These are phyloP conservation scores for Puccinia brachypodii DNA, from an alignment of 1,284 basidiomycete species.

Conservation along the genomic window DNA sequence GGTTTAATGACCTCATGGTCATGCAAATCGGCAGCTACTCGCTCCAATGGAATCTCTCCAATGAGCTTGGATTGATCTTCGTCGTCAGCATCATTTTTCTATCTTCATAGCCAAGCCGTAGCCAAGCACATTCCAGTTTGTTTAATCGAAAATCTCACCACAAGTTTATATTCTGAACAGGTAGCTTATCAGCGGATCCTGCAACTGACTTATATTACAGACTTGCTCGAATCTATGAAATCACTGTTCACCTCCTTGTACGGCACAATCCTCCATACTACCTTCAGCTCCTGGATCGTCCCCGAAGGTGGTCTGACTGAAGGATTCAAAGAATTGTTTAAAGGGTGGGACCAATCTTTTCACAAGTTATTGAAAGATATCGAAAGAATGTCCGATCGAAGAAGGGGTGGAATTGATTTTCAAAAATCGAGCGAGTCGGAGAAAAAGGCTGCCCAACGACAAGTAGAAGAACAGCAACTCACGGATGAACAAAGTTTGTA, in stretches of 20 bases:
- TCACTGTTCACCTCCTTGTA: slow-evolving; percentile 81
- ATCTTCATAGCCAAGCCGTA: neutral
- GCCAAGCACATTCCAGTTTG: neutral
- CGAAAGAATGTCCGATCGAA: slow-evolving; percentile 69
- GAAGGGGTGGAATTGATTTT: neutral
- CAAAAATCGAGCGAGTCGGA: slow-evolving; percentile 13
- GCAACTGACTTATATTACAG: slow-evolving; percentile 89
- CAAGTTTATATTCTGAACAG: neutral
- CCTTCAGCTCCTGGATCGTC: slow-evolving; percentile 56
- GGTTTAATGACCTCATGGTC: slow-evolving; percentile 56
- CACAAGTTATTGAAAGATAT: slow-evolving; percentile 72
- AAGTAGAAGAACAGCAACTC: neutral
- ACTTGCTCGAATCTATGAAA: slow-evolving; percentile 76
- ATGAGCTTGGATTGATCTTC: slow-evolving; percentile 89
- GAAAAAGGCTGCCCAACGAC: slow-evolving; percentile 10
- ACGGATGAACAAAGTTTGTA: slow-evolving; percentile 17
- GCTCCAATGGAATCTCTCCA: slow-evolving; percentile 86
- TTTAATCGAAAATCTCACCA: neutral
- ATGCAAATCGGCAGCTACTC: slow-evolving; percentile 90
- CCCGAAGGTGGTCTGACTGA: slow-evolving; percentile 57
- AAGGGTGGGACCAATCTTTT: slow-evolving; percentile 79
- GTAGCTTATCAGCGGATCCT: slow-evolving; percentile 93
- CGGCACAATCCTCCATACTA: slow-evolving; percentile 53
- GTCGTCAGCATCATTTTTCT: slow-evolving; percentile 65
- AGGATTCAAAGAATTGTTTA: slow-evolving; percentile 70